Evolutionary conservation across 164 flowering plant genomes (phyloP).

Genomic region (Sextonia rubra): DNA sequence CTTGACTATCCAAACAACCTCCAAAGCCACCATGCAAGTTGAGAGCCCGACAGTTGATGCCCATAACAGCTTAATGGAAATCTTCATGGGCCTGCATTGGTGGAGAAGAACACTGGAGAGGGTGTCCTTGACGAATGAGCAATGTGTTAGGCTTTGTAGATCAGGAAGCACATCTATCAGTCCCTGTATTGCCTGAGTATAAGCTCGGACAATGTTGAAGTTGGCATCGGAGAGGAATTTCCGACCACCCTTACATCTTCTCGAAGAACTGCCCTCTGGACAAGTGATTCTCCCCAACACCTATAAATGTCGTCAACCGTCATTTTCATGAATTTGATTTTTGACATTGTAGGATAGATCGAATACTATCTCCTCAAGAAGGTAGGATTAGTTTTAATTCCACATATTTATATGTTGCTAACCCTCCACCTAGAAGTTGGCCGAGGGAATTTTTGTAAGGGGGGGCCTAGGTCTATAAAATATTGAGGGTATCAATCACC

Average conservation of each 20-base stretch:
- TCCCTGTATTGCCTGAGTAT: conserved; percentile 29
- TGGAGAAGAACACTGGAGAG: conserved; percentile 26
- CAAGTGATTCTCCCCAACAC: conserved; percentile 42
- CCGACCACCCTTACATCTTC: conserved; percentile 22
- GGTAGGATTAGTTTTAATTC: background rate
- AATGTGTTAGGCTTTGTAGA: conserved; percentile 32
- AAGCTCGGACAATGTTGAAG: conserved; percentile 34
- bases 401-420: background rate
- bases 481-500: too few species aligned
- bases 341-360: background rate
- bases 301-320: too few species aligned
- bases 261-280: conserved; percentile 9
- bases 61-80: conserved; percentile 42
- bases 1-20: conserved; percentile 32
- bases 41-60: conserved; percentile 37
- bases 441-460: background rate
- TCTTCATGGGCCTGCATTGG: conserved; percentile 55
- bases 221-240: conserved; percentile 32
- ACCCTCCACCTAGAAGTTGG: background rate
- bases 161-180: conserved; percentile 41
- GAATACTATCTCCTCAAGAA: too few species aligned
- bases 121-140: conserved; percentile 33
- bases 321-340: background rate
- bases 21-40: conserved; percentile 31
- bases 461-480: too few species aligned